phyloP scores from a whole-genome alignment of 352 stramenopile genomes.

The Phytophthora fragariaefolia region DNA sequence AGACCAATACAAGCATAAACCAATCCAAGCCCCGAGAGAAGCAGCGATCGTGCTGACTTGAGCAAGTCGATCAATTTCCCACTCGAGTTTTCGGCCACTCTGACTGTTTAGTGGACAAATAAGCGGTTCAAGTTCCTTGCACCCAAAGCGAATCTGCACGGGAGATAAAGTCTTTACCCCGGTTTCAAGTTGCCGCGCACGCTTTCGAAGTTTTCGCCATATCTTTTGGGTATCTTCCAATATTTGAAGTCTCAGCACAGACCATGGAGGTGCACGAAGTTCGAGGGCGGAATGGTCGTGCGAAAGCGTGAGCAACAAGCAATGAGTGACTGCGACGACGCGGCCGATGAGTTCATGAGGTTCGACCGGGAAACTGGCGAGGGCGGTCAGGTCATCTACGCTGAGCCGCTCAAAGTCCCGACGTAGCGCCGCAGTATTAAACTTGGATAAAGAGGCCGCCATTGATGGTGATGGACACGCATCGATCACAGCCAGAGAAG shows the following conservation, averaged over 20 bases:
- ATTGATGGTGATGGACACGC: neutral
- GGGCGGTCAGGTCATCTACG: conserved; percentile 48
- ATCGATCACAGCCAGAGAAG: neutral
- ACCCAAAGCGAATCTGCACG: conserved; percentile 51
- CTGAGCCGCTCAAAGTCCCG: conserved; percentile 38
- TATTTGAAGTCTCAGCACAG: conserved; percentile 62
- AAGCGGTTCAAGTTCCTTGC: conserved; percentile 33
- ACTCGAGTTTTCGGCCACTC: neutral
- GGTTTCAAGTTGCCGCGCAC: conserved; percentile 41
- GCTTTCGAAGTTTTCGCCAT: conserved; percentile 50
- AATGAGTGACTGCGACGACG: conserved; percentile 44
- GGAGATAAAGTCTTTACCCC: conserved; percentile 25
- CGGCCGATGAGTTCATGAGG: conserved; percentile 53
- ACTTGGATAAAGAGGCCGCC: conserved; percentile 6
- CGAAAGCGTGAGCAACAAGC: conserved; percentile 51
- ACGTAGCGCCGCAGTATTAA: conserved; percentile 30
- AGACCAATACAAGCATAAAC: conserved; percentile 47
- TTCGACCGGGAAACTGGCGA: conserved; percentile 49
- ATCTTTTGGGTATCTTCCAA: conserved; percentile 38
- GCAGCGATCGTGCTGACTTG: conserved; percentile 59
- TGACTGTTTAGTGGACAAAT: conserved; percentile 11
- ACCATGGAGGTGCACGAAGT: conserved; percentile 47
- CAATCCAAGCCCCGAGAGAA: conserved; percentile 51
- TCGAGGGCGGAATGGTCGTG: conserved; percentile 31
- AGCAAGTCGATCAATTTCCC: conserved; percentile 28